Evolutionary conservation across 2,329 filamentous ascomycete genomes (phyloP).

Genomic region (Talaromyces sp.): DNA sequence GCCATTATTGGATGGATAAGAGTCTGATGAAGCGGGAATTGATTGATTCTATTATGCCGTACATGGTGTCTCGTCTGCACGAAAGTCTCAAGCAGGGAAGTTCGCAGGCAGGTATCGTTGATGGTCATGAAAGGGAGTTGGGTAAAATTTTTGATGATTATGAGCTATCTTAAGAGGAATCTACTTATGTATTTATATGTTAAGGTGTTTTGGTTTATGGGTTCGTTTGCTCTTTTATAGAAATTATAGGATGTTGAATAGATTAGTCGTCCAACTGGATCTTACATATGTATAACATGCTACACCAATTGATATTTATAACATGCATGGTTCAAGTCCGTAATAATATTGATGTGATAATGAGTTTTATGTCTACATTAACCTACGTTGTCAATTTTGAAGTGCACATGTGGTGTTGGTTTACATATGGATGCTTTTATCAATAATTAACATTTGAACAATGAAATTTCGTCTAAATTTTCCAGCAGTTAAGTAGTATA

Average conservation of each 20-base stretch:
- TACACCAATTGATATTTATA: no score
- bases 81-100: not conserved
- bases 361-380: no score
- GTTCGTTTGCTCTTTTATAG: not conserved
- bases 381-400: no score
- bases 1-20: conserved; percentile 17
- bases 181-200: not conserved
- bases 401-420: no score
- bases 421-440: no score
- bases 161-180: not conserved
- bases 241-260: not conserved
- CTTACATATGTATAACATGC: not conserved
- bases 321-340: no score
- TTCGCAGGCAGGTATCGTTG: not conserved
- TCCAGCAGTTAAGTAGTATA: no score
- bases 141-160: not conserved
- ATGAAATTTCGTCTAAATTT: no score
- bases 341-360: no score
- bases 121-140: conserved; percentile 1
- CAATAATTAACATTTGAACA: no score
- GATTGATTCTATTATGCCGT: conserved; percentile 12
- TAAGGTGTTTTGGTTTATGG: not conserved
- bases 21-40: conserved; percentile 6
- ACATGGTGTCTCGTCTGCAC: conserved; percentile 14
- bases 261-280: not conserved